Evolutionary conservation across 495 filamentous ascomycete genomes (phyloP).

Genomic region (Xylaria flabelliformis): DNA sequence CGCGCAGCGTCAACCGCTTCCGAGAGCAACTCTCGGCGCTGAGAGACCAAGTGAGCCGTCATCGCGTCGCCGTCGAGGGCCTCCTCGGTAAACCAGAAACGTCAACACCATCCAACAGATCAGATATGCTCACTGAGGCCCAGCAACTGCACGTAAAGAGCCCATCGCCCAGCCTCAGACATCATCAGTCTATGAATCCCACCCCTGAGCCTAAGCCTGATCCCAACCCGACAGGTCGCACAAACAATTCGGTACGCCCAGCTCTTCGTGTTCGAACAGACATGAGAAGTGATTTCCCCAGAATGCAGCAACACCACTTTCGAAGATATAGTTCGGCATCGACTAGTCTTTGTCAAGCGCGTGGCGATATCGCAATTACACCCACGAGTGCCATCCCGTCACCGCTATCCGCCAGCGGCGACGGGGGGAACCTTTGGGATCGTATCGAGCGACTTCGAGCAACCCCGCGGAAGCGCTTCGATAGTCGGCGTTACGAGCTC

Average conservation of each 20-base stretch:
- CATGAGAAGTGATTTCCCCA: background rate
- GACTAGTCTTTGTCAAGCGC: background rate
- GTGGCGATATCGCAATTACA: background rate
- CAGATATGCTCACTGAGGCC: background rate
- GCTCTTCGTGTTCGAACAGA: conserved; percentile 15
- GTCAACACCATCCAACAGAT: background rate
- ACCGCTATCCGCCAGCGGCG: conserved; percentile 17
- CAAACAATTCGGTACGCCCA: background rate
- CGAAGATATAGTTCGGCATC: conserved; percentile 13
- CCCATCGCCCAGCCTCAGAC: background rate
- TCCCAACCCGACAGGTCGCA: background rate
- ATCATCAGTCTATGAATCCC: background rate
- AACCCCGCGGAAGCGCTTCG: conserved; percentile 56
- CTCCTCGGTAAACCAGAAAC: conserved; percentile 36
- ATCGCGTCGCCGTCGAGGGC: conserved; percentile 46
- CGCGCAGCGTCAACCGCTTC: conserved; percentile 51
- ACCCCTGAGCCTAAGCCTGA: background rate
- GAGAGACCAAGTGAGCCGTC: conserved; percentile 46
- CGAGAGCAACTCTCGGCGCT: conserved; percentile 50
- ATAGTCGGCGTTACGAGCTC: conserved; percentile 52
- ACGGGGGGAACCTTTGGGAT: conserved; percentile 33
- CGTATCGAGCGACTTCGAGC: conserved; percentile 55
- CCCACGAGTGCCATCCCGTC: conserved; percentile 20
- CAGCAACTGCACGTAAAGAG: background rate
- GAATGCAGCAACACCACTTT: background rate